Evolutionary conservation across 2,329 filamentous ascomycete species (phyloP).

Genomic region (Fusarium sp.): DNA sequence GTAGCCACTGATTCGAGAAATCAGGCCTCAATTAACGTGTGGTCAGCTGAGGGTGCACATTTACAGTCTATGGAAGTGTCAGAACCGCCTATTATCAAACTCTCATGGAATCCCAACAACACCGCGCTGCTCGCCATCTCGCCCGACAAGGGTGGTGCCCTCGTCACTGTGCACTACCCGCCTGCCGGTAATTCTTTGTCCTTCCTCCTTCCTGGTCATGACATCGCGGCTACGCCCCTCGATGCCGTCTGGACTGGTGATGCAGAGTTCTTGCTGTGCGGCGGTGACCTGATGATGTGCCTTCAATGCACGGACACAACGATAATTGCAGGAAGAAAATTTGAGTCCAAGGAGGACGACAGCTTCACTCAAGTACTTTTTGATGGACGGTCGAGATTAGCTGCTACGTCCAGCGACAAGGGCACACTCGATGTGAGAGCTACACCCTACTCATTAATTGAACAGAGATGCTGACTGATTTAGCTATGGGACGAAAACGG

Average conservation of each 20-base stretch:
- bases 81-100: conserved; percentile 71
- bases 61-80: conserved; percentile 67
- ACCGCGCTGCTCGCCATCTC: conserved; percentile 68
- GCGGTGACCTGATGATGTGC: conserved; percentile 65
- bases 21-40: conserved; percentile 66
- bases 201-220: conserved; percentile 62
- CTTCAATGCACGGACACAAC: conserved; percentile 61
- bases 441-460: not conserved
- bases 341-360: conserved; percentile 66
- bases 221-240: conserved; percentile 63
- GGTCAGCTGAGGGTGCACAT: conserved; percentile 64
- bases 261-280: conserved; percentile 68
- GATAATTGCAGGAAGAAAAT: conserved; percentile 62
- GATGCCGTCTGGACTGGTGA: conserved; percentile 72
- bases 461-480: conserved; percentile 30
- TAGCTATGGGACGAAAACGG: conserved; percentile 68
- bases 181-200: conserved; percentile 58
- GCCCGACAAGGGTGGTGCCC: conserved; percentile 64
- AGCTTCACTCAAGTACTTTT: conserved; percentile 67
- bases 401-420: conserved; percentile 70
- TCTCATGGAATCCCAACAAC: conserved; percentile 70
- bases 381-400: conserved; percentile 64
- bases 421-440: conserved; percentile 70
- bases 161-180: conserved; percentile 67
- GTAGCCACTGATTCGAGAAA: conserved; percentile 68